Base-by-base conservation (phyloP, 2,329 filamentous ascomycete species). In the Aspergillus caelatus region DNA sequence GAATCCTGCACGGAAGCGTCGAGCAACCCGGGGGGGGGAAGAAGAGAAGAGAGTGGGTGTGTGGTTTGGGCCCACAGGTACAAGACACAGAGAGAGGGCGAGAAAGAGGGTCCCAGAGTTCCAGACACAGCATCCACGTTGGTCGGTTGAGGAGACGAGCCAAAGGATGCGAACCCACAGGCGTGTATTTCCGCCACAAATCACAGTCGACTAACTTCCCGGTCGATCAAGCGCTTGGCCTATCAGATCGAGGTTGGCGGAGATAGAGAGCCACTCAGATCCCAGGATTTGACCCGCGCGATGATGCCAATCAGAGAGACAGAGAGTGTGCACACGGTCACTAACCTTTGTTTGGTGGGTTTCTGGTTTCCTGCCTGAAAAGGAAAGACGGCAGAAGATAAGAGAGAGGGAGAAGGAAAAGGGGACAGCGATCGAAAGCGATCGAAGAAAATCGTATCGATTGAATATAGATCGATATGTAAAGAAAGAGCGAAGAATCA, bases 1-100 rank as follows among this genome's bases (percentile, higher is more conserved):
- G 52, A 55, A 55, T 55, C 52, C 52, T 55, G 52, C 52, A 55
- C 52, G 52, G 52, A 55, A 55, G 52, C 52, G 52, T 55, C 52
- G 52, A 55, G 52, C 52, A 55, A 21, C 52, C 34, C n/a, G 52
- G 52, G 52, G 50, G 28, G 19, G 28, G 14, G 4, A 5, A 26
- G 3, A 26, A 26, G 26, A 26, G 26, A 26, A 26, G 26, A 26
- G 26, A 26, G 26, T 26, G 28, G 19, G 9, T 21, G 39, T n/a
- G 16, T 41, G 50, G 30, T 55, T 39, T 55, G 52, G 34, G 52
- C n/a, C 52, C 52, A 55, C 52, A 55, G 52, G 52, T 23, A 54
- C 45, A 14, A 53, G 19, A 54, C 9, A 23, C 26, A 34, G 30
- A 54, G 50, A 53, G 50, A 11, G 50, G 16, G 50, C 52, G 52